These are phyloP conservation scores for Solanum etuberosum DNA, from an alignment of 257 asterid genomes.

Conservation along the genomic window DNA sequence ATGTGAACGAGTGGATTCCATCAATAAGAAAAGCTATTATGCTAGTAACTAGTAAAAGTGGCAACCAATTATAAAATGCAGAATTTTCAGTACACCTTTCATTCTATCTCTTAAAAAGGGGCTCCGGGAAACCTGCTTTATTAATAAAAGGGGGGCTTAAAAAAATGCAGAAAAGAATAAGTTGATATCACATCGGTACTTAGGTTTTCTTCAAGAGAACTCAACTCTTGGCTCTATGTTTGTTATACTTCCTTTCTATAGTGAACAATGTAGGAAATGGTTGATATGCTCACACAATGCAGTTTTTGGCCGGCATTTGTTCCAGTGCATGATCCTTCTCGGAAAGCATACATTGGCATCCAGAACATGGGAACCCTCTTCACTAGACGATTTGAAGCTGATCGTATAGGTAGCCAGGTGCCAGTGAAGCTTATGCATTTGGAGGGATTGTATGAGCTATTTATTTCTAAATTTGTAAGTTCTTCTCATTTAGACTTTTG, in stretches of 20 bases:
- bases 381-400: conserved; percentile 96
- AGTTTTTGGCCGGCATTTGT: conserved; percentile 99
- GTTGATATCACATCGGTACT: not conserved
- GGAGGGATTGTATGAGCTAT: conserved; percentile 93
- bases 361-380: conserved; percentile 95
- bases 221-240: not conserved
- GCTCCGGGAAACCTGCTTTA: not conserved
- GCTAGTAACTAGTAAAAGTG: not conserved
- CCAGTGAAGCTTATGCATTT: conserved; percentile 94
- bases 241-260: not conserved
- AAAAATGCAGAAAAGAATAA: not conserved
- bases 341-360: conserved; percentile 89
- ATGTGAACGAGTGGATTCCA: not conserved
- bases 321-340: conserved; percentile 97
- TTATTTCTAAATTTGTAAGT: conserved; percentile 79
- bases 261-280: not conserved
- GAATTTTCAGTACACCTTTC: not conserved
- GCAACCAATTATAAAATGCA: not conserved
- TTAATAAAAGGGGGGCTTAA: not conserved
- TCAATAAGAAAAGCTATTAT: not conserved
- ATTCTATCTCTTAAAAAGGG: not conserved
- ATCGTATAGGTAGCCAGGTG: conserved; percentile 86
- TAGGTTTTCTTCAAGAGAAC: not conserved
- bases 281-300: conserved; percentile 18
- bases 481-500: not conserved